These are phyloP conservation scores for Ailanthus altissimus DNA, from an alignment of 345 rosid genomes.

Conservation along the genomic window DNA sequence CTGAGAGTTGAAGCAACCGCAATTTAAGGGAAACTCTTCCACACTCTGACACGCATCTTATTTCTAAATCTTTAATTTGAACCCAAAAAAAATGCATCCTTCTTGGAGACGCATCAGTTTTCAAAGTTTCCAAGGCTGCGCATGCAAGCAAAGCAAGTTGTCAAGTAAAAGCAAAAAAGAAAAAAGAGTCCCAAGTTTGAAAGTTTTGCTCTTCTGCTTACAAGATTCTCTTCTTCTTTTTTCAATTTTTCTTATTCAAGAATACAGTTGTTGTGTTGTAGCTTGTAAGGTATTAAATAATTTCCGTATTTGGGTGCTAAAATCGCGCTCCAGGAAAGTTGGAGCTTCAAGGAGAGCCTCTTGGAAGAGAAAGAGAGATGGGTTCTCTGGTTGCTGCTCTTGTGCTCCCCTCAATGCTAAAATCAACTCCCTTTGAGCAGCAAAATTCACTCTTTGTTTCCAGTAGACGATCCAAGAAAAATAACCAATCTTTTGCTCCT, in stretches of 20 bases:
- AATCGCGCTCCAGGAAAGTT: constrained; percentile 20
- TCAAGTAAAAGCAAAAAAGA: constrained; percentile 14
- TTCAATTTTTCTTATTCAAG: background rate
- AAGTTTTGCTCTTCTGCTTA: constrained; percentile 15
- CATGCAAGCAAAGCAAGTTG: constrained; percentile 20
- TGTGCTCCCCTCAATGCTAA: constrained; percentile 46
- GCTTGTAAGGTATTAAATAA: background rate
- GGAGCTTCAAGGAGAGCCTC: constrained; percentile 31
- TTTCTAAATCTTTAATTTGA: background rate
- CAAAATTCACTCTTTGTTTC: constrained; percentile 41
- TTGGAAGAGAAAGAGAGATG: constrained; percentile 33
- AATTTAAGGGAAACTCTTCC: background rate
- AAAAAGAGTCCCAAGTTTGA: background rate
- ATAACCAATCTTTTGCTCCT: constrained; percentile 46
- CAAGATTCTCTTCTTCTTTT: constrained; percentile 9
- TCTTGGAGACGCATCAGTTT: background rate
- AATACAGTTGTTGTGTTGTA: background rate
- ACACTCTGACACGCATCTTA: background rate
- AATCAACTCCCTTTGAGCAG: constrained; percentile 43
- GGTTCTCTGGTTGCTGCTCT: constrained; percentile 44
- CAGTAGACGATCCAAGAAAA: constrained; percentile 47
- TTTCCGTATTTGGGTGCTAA: constrained; percentile 7
- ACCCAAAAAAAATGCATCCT: no score
- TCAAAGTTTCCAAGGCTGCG: background rate
- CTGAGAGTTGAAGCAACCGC: constrained; percentile 7